These are phyloP conservation scores for Mollisia scopiformis DNA, from an alignment of 2,329 filamentous ascomycete species.

Conservation along the genomic window DNA sequence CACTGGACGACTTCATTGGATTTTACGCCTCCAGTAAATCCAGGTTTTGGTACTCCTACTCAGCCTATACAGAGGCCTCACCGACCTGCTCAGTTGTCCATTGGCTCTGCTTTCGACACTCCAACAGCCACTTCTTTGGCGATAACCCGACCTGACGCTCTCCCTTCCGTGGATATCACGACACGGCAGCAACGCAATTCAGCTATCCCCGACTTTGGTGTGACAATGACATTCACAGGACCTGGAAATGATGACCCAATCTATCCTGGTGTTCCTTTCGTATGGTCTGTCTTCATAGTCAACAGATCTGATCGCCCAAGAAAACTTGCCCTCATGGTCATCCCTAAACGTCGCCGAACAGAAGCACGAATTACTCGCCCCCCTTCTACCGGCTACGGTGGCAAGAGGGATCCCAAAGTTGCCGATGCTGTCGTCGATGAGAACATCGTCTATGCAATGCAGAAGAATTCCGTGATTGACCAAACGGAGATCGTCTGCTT, in stretches of 20 bases:
- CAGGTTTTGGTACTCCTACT: conserved; percentile 59
- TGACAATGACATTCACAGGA: conserved; percentile 75
- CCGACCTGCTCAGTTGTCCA: conserved; percentile 66
- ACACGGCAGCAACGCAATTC: conserved; percentile 43
- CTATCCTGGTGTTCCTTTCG: conserved; percentile 67
- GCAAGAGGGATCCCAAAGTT: conserved; percentile 39
- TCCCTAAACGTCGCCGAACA: conserved; percentile 65
- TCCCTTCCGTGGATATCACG: conserved; percentile 61
- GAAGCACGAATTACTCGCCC: conserved; percentile 49
- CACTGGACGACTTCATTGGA: conserved; percentile 71
- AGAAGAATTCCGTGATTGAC: conserved; percentile 66
- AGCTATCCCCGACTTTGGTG: conserved; percentile 62
- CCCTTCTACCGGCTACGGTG: conserved; percentile 51
- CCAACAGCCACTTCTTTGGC: conserved; percentile 59
- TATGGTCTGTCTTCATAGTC: conserved; percentile 75
- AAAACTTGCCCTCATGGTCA: conserved; percentile 70
- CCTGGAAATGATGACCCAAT: conserved; percentile 61
- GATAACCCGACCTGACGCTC: conserved; percentile 59
- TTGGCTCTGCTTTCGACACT: conserved; percentile 55
- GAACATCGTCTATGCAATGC: conserved; percentile 71
- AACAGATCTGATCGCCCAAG: conserved; percentile 67
- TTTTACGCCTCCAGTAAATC: conserved; percentile 68
- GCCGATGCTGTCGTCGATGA: conserved; percentile 74
- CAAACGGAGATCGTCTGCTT: conserved; percentile 72
- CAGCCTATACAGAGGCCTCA: conserved; percentile 64